Evolutionary conservation across 2,329 filamentous ascomycete genomes (phyloP).

Genomic region (Scedosporium apiospermum): DNA sequence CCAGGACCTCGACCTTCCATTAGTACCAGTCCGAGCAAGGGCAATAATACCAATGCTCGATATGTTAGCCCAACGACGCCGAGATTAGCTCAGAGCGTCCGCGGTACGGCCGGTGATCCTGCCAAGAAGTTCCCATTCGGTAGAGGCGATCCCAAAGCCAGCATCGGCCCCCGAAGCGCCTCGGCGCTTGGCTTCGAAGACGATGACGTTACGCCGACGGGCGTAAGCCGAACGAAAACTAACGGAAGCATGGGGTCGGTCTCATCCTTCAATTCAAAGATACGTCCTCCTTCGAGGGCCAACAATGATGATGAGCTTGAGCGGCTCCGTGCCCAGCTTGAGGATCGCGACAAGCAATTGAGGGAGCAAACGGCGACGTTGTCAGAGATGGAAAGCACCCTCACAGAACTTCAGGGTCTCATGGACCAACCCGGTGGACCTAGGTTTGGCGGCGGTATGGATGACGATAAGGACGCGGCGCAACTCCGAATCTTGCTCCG

Average conservation of each 20-base stretch:
- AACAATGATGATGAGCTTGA: slow-evolving; percentile 65
- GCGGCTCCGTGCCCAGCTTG: slow-evolving; percentile 61
- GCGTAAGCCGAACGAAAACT: slow-evolving; percentile 39
- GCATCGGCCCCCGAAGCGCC: slow-evolving; percentile 45
- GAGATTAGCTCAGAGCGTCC: slow-evolving; percentile 53
- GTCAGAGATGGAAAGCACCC: slow-evolving; percentile 79
- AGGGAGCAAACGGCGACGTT: slow-evolving; percentile 76
- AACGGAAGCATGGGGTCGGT: slow-evolving; percentile 45
- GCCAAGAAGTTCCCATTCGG: slow-evolving; percentile 40
- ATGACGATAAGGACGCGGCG: slow-evolving; percentile 60
- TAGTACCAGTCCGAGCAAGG: slow-evolving; percentile 44
- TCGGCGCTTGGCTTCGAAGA: slow-evolving; percentile 52
- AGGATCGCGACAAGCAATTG: slow-evolving; percentile 80
- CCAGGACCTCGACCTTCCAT: slow-evolving; percentile 49
- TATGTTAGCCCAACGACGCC: slow-evolving; percentile 37
- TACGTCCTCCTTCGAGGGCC: slow-evolving; percentile 43
- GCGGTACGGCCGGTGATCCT: slow-evolving; percentile 51
- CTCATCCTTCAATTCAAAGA: slow-evolving; percentile 43
- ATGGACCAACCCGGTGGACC: slow-evolving; percentile 43
- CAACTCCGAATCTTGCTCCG: slow-evolving; percentile 75
- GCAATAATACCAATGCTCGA: slow-evolving; percentile 20
- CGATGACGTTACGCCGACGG: slow-evolving; percentile 46
- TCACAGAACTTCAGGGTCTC: slow-evolving; percentile 66
- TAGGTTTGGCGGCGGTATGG: background rate
- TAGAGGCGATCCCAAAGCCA: slow-evolving; percentile 28